A percentile compares a stretch with the other conserved stretches of the same genome.
Evolutionary conservation across 805 yeast species (phyloP).

Genomic region (Candida dajiaensis): DNA sequence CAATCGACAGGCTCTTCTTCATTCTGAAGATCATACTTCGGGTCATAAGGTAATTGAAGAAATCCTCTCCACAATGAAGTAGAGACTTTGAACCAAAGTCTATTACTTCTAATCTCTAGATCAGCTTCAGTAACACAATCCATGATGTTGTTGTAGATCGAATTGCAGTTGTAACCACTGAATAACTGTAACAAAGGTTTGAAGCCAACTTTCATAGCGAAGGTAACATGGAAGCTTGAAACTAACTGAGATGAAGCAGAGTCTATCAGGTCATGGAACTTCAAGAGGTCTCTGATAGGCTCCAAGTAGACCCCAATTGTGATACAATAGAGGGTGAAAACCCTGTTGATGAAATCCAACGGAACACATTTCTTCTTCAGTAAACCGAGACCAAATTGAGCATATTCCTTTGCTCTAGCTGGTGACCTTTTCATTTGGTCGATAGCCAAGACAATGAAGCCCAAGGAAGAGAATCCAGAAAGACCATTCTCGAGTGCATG

Average conservation of each 20-base stretch:
- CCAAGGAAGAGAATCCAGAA: constrained; percentile 33
- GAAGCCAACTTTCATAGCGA: constrained; percentile 12
- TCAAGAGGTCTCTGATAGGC: constrained; percentile 31
- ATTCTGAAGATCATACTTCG: constrained; percentile 7
- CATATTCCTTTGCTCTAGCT: constrained; percentile 34
- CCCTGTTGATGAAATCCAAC: constrained; percentile 29
- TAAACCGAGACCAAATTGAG: constrained; percentile 33
- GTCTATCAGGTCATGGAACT: constrained; percentile 22
- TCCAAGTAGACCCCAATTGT: constrained; percentile 38
- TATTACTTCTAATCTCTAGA: constrained; percentile 6
- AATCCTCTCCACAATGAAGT: constrained; percentile 5
- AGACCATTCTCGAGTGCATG: constrained; percentile 35
- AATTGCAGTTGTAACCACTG: constrained; percentile 11
- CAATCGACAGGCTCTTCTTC: constrained; percentile 3
- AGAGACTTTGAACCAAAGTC: constrained; percentile 13
- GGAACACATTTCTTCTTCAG: constrained; percentile 31
- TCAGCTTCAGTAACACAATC: constrained; percentile 11
- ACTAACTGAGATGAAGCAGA: constrained; percentile 15
- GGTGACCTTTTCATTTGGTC: constrained; percentile 27
- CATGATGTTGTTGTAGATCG: constrained; percentile 8
- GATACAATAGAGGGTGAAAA: constrained; percentile 37
- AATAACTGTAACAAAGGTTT: constrained; percentile 10
- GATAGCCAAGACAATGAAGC: constrained; percentile 36
- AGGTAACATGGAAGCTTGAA: constrained; percentile 7
- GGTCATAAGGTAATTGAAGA: constrained; percentile 17